Base-by-base conservation (phyloP, 148 eudicot species). In the Euryodendron excelsum region DNA sequence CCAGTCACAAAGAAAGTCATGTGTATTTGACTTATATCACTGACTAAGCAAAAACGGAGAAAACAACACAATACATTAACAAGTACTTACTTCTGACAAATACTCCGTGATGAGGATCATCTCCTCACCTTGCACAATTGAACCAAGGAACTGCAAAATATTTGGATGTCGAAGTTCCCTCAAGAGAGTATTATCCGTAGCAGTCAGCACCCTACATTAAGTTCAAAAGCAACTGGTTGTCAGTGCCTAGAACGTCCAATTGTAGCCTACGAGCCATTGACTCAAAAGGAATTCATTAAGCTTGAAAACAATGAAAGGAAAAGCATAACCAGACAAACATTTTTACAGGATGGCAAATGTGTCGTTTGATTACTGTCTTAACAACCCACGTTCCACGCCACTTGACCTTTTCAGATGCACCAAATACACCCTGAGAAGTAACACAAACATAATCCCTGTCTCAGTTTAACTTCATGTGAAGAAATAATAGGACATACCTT, bases 381-480 rank as follows among this genome's bases (percentile, higher is more conserved):
- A 85, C 82, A 65, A 85, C 87, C 84, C 82, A 81, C 9, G 87
- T 85, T 63, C 87, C 87, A 28, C 87, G 87, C 87, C 87, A 85
- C 78, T 81, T 85, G 74, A 85, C 84, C 72, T 62, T 81, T 45
- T 81, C 80, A 5, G 84, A 85, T 25, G 69, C 81, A 28, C 87
- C 87, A 77, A 73, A 81, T 36, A 65, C 60, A 10, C 87, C 84
- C 87, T 85, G 74, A 78, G 3, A 66, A 33, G 47, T 28, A 18
- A 64, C 37, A 48, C 50, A 61, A 14, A 69, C 37, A 34, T 2
- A 37, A 28, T 25, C n/a, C 4, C 15, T 11, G 56, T 8, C 6
- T 70, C 74, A 45, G 34, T 28, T 45, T 45, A 69, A 13, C n/a
- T 11, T 47, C 23, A 45, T 27, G 13, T 48, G 5, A 8, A 70